A percentile compares a stretch with the other conserved stretches of the same genome.
Conservation (phyloP, 1,284 basidiomycete species). For the Jaminaea rosea region DNA sequence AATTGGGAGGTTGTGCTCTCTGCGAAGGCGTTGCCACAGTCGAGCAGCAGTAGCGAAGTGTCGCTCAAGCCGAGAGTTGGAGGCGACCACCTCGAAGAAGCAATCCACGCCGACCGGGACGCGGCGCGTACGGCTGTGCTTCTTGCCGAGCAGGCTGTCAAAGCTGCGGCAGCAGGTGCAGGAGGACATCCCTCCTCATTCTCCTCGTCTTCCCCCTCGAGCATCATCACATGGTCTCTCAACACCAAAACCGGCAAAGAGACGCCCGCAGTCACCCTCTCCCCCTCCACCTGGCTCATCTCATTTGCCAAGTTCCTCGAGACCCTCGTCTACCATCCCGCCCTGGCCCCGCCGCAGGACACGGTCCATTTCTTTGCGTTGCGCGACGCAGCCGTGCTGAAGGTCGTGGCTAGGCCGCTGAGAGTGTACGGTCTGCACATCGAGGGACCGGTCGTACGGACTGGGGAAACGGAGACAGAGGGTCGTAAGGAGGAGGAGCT, state of each 20-base stretch:
- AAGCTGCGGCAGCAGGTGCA: too few species aligned
- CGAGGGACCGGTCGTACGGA: conserved; percentile 20
- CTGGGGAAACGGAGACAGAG: neutral
- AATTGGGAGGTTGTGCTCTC: conserved; percentile 3
- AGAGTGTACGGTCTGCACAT: conserved; percentile 23
- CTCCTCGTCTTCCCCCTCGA: conserved; percentile 6
- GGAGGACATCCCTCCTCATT: too few species aligned
- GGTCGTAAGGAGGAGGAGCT: neutral
- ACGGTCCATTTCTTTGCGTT: conserved; percentile 27
- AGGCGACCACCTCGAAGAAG: conserved; percentile 26
- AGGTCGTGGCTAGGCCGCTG: conserved; percentile 26
- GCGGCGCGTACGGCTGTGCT: conserved; percentile 23
- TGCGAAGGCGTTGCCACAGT: conserved; percentile 2
- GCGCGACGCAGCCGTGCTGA: conserved; percentile 21
- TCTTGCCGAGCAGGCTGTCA: conserved; percentile 30
- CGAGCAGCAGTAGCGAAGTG: conserved; percentile 6
- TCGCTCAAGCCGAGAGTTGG: conserved; percentile 7
- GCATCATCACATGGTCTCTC: conserved; percentile 23
- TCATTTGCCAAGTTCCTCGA: conserved; percentile 37
- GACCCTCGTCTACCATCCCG: conserved; percentile 29
- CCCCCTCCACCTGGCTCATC: conserved; percentile 30
- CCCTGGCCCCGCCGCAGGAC: conserved; percentile 8
- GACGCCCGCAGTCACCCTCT: conserved; percentile 18
- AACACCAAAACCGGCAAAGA: conserved; percentile 23
- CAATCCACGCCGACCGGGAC: conserved; percentile 21